Evolutionary conservation across 208 protist genomes (phyloP).

Genomic region (Trypanosoma theileri): DNA sequence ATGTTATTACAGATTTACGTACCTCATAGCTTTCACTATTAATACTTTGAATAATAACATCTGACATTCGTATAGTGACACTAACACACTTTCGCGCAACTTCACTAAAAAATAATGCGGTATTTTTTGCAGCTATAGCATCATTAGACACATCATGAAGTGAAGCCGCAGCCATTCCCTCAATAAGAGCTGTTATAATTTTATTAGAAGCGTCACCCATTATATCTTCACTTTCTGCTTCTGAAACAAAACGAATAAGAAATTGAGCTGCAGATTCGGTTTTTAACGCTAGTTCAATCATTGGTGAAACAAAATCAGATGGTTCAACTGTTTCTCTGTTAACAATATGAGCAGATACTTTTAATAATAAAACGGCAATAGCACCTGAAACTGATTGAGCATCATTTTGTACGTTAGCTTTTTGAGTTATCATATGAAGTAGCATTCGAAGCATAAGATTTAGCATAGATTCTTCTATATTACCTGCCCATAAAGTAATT

Average conservation of each 20-base stretch:
- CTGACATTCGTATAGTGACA: constrained; percentile 60
- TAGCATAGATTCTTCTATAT: constrained; percentile 62
- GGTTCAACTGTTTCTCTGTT: constrained; percentile 36
- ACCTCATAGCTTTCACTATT: constrained; percentile 88
- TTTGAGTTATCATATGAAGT: constrained; percentile 85
- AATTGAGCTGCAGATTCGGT: constrained; percentile 71
- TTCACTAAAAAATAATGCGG: constrained; percentile 76
- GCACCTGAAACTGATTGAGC: constrained; percentile 71
- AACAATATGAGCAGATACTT: constrained; percentile 51
- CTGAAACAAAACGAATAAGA: constrained; percentile 70
- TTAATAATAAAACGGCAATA: constrained; percentile 66
- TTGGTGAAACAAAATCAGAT: constrained; percentile 60
- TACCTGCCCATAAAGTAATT: constrained; percentile 53
- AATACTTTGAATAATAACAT: constrained; percentile 56
- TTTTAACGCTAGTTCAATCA: constrained; percentile 79
- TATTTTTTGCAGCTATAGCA: constrained; percentile 64
- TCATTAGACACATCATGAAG: constrained; percentile 63
- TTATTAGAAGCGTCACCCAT: constrained; percentile 26
- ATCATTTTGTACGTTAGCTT: constrained; percentile 75
- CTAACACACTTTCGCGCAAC: constrained; percentile 80
- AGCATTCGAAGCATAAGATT: constrained; percentile 67
- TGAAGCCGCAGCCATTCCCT: constrained; percentile 57
- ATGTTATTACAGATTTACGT: constrained; percentile 81
- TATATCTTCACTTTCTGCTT: constrained; percentile 67
- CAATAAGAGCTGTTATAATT: constrained; percentile 62